Evolutionary conservation across 1,139 yeast genomes (phyloP), one percentile per base, ranked within the genome.

Genomic region (Magnusiomyces tetraspermus): DNA sequence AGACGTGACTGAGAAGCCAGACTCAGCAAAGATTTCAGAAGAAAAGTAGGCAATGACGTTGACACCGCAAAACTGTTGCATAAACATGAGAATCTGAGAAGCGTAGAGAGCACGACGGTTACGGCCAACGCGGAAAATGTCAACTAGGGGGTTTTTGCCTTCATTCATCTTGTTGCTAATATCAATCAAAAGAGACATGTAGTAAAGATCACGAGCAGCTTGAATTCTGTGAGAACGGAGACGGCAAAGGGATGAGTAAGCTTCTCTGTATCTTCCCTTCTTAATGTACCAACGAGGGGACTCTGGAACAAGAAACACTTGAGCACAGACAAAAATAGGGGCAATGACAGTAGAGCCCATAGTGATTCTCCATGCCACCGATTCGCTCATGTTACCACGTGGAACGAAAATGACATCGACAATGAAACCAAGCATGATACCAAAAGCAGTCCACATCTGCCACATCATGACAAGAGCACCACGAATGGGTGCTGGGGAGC

Each of bases 1-100:
- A 55, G 77, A 73, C 51, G 79, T 73, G 55, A 76, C 79, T 31
- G 78, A 69, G 66, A 83, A 83, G 40, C 84, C 83, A 24, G 90
- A 80, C 51, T 82, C 76, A 46, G 76, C 69, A 68, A 87, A 87
- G 57, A 87, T 86, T 13, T 85, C 75, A 0, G 89, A 80, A 0
- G 88, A 81, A 54, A 59, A 65, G 53, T 63, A 65, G 21, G 95
- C 94, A 69, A 88, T 86, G 52, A 86, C 94, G 63, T 87, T 88
- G 65, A 88, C 82, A 63, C 96, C 96, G 70, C 95, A 87, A 72
- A 88, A 85, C 67, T 88, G 96, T 72, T 88, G 96, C 88, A 85
- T 84, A 65, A 86, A 84, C 82, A 88, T 87, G 57, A 82, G 86
- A 57, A 86, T 76, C 78, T 85, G 84, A 2, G 95, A 80, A 53